Evolutionary conservation across 176 grass and related monocot genomes (phyloP), one percentile per base, ranked within the genome.

Genomic region (Leersia perrieri): DNA sequence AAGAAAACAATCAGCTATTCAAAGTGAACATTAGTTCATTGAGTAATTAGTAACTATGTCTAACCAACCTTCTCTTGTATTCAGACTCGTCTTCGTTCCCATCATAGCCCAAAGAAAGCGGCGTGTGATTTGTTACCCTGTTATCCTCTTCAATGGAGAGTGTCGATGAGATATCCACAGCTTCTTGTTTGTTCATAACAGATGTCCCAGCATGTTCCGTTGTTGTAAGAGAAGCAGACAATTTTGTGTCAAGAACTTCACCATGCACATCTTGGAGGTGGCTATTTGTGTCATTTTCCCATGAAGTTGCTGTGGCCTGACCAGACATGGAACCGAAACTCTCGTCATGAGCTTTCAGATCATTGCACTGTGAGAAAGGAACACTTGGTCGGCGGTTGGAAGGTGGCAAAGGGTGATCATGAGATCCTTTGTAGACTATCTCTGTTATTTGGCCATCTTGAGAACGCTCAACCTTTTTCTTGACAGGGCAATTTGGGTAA

Each of bases 41-140:
- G 30, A n/a, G 22, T 32, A 66, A 12, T 14, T 60, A 40, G 44
- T 75, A 70, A 44, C 16, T 33, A 40, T 29, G 30, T 41, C 36
- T 64, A 76, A 95, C 96, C 90, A 76, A 98, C 96, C 90, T 95
- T 86, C 82, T 91, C 86, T 86, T 98, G 26, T 84, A 93, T 74
- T 88, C 92, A 16, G 62, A 88, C 33, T 82, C 81, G 20, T 79
- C 90, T 58, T 81, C 78, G 7, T 91, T 82, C 4, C 69, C 67
- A 2, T 70, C 78, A 25, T 69, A 68, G 44, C 70, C 58, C 18
- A 73, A 39, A 58, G 79, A 68, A 77, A 88, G 53, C 9, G n/a
- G 22, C 15, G 25, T 34, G 22, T 53, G 74, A 57, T 84, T 81
- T 1, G 82, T 88, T 70, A 76, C 88, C 58, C 18, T 80, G 64